Conservation (phyloP, 2,329 filamentous ascomycete species). For the Cryphonectria japonica region DNA sequence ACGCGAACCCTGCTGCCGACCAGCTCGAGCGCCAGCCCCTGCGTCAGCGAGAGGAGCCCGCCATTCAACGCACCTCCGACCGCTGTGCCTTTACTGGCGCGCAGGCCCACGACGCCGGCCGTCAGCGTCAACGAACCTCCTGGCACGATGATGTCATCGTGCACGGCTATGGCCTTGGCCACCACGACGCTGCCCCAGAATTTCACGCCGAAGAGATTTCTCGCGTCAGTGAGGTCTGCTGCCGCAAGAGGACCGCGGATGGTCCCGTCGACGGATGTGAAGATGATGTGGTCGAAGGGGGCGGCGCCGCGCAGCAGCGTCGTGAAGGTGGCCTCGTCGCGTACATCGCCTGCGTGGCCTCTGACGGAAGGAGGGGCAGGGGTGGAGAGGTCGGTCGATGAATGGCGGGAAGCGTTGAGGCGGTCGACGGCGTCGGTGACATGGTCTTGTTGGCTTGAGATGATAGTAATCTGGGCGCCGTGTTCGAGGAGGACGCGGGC, state of each 20-base stretch:
- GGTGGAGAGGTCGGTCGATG: not conserved
- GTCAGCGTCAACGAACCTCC: constrained; percentile 45
- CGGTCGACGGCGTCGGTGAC: constrained; percentile 39
- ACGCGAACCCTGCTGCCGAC: constrained; percentile 36
- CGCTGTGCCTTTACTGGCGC: constrained; percentile 42
- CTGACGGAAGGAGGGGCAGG: constrained; percentile 27
- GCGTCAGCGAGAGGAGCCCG: constrained; percentile 36
- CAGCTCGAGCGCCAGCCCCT: constrained; percentile 37
- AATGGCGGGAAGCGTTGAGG: constrained; percentile 28
- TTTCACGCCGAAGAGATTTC: constrained; percentile 44
- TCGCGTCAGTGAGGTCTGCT: constrained; percentile 40
- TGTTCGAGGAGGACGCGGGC: constrained; percentile 42
- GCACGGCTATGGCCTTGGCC: constrained; percentile 42
- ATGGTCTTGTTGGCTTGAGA: constrained; percentile 40
- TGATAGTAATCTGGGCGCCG: constrained; percentile 41
- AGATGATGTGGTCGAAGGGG: constrained; percentile 44
- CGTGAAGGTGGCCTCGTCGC: constrained; percentile 40
- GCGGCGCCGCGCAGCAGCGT: constrained; percentile 38
- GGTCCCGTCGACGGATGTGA: constrained; percentile 44
- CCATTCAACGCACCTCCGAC: constrained; percentile 41
- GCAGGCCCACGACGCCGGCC: constrained; percentile 41
- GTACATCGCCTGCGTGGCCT: constrained; percentile 41
- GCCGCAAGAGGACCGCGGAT: constrained; percentile 42
- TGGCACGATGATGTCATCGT: constrained; percentile 43
- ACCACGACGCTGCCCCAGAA: constrained; percentile 44